These are phyloP conservation scores for Thuidium tamariscinum DNA, from an alignment of 225 moss, liverwort and hornwort species.

Conservation along the genomic window DNA sequence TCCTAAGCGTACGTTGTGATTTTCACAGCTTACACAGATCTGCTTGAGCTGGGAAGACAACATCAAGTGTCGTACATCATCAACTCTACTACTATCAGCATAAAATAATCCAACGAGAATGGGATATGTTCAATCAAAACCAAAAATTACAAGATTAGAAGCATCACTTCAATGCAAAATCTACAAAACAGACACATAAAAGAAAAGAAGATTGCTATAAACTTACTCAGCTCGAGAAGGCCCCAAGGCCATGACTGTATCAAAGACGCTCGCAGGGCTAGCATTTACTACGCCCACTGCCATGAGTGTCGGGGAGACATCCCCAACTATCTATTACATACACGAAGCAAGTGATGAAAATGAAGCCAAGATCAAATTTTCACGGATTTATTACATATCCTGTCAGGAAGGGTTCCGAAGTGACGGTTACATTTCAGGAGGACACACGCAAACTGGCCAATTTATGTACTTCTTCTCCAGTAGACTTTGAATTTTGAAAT, in stretches of 20 bases:
- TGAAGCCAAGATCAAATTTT: not conserved
- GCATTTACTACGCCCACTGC: slow-evolving; percentile 76
- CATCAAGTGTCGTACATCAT: not conserved
- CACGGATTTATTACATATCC: not conserved
- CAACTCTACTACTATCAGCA: not conserved
- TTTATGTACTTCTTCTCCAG: not conserved
- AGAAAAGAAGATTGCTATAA: not conserved
- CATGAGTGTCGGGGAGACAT: slow-evolving; percentile 76
- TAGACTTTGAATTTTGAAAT: not conserved
- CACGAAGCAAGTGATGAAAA: not conserved
- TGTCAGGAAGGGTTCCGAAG: not conserved
- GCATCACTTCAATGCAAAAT: not conserved
- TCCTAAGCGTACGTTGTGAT: not conserved
- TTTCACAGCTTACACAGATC: not conserved
- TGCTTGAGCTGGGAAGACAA: not conserved
- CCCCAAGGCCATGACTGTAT: slow-evolving; percentile 81
- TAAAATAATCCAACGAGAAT: not conserved
- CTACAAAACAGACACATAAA: not conserved
- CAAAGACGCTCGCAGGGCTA: slow-evolving; percentile 66
- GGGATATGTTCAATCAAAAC: not conserved
- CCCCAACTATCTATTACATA: slow-evolving; percentile 36
- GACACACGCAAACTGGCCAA: not conserved
- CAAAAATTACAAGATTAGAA: not conserved
- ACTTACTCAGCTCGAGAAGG: slow-evolving; percentile 80
- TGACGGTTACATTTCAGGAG: not conserved